These are phyloP conservation scores for Croton setiger DNA, from an alignment of 441 rosid genomes.

Conservation along the genomic window DNA sequence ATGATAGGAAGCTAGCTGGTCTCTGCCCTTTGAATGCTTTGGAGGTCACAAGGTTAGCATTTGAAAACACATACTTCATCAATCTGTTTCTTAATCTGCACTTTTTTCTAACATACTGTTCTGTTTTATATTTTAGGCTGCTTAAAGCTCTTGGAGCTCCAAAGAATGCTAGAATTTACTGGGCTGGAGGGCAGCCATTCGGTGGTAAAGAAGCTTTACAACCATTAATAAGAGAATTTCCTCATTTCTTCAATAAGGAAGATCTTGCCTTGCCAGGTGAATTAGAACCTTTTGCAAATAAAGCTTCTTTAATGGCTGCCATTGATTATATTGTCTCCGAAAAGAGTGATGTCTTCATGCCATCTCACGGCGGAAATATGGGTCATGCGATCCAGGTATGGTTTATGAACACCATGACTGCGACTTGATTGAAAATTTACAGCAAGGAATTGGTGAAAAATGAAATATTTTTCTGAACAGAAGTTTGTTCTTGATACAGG, in stretches of 20 bases:
- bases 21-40: constrained; percentile 84
- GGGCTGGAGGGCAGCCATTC: constrained; percentile 96
- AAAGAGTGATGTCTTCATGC: constrained; percentile 87
- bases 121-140: constrained; percentile 42
- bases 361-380: constrained; percentile 99
- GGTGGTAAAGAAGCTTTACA: constrained; percentile 75
- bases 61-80: not conserved
- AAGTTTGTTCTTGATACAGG: constrained; percentile 43
- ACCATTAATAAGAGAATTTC: constrained; percentile 60
- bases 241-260: constrained; percentile 69
- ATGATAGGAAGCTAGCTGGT: constrained; percentile 75
- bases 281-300: constrained; percentile 67
- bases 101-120: constrained; percentile 1
- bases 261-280: constrained; percentile 76
- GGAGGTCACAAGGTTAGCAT: constrained; percentile 74
- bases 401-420: not conserved
- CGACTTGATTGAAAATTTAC: not conserved
- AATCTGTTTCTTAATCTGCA: not conserved
- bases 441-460: not conserved
- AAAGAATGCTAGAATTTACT: constrained; percentile 56
- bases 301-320: constrained; percentile 86
- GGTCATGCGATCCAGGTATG: constrained; percentile 87
- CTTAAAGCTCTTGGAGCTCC: constrained; percentile 94
- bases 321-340: constrained; percentile 73
- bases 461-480: constrained; percentile 3